A percentile compares a stretch with the other conserved stretches of the same genome.
Evolutionary conservation across 2,329 filamentous ascomycete genomes (phyloP).

Genomic region (Diaporthe batatas): DNA sequence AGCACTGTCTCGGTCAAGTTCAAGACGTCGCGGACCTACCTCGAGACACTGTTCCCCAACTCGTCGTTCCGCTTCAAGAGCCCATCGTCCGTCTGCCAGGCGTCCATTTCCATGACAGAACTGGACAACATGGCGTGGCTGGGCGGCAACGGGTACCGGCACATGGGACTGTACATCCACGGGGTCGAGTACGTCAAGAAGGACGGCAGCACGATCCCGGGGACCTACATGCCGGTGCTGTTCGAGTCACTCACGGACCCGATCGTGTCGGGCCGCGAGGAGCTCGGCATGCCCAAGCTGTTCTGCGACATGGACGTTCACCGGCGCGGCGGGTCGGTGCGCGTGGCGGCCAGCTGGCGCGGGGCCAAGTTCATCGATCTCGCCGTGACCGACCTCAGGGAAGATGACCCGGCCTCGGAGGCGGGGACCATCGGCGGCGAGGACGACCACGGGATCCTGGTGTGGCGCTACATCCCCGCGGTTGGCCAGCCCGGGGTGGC

Average conservation of each 20-base stretch:
- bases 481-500: conserved; percentile 51
- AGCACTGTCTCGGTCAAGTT: conserved; percentile 62
- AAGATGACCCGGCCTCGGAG: conserved; percentile 43
- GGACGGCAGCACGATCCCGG: conserved; percentile 57
- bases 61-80: conserved; percentile 56
- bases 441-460: conserved; percentile 43
- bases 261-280: conserved; percentile 66
- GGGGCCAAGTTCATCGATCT: conserved; percentile 50
- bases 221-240: conserved; percentile 65
- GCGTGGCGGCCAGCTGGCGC: conserved; percentile 57
- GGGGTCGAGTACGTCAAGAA: conserved; percentile 62
- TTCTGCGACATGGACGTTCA: conserved; percentile 58
- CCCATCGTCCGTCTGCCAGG: conserved; percentile 59
- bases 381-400: conserved; percentile 42
- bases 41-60: conserved; percentile 63
- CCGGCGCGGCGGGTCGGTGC: conserved; percentile 51
- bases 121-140: conserved; percentile 52
- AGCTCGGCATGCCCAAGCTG: conserved; percentile 68
- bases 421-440: conserved; percentile 48
- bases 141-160: conserved; percentile 58
- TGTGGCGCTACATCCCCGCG: conserved; percentile 38
- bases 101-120: conserved; percentile 55
- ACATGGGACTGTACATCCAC: conserved; percentile 65
- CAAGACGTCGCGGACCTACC: conserved; percentile 62
- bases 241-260: conserved; percentile 67